Conservation (phyloP, 768 basidiomycete species). For the Serendipita indica region DNA sequence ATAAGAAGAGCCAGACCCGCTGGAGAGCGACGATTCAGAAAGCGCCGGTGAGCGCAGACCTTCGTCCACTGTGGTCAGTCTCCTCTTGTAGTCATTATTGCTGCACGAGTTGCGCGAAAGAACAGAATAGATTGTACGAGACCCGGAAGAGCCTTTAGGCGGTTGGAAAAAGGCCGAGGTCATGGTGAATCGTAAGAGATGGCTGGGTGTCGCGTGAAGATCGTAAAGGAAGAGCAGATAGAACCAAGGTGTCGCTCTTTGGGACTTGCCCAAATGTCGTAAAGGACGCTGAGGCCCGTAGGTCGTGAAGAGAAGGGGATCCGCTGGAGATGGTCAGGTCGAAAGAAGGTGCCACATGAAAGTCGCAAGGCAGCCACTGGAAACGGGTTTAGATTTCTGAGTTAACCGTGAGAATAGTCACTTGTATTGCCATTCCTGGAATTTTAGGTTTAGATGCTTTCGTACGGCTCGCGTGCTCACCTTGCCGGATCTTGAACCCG, state of each 20-base stretch:
- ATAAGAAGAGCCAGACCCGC: not conserved
- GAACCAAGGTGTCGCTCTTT: slow-evolving; percentile 7
- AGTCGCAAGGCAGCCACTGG: too few relatives aligned
- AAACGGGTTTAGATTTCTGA: too few relatives aligned
- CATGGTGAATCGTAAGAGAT: not conserved
- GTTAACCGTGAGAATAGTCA: too few relatives aligned
- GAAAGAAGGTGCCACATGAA: too few relatives aligned
- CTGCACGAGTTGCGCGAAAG: not conserved
- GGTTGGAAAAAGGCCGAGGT: not conserved
- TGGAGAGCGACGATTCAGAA: not conserved
- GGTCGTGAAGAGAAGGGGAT: not conserved
- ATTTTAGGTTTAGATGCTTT: not conserved
- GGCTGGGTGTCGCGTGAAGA: not conserved
- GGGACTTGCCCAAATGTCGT: not conserved
- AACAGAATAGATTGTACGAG: not conserved
- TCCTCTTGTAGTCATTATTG: not conserved
- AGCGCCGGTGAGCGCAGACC: not conserved
- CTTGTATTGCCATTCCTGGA: too few relatives aligned
- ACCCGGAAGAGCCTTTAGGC: not conserved
- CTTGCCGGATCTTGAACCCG: not conserved
- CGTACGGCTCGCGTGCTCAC: not conserved
- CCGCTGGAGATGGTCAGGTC: slow-evolving; percentile 4
- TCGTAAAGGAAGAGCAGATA: not conserved
- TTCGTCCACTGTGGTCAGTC: not conserved
- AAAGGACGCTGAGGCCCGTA: slow-evolving; percentile 3